A percentile compares a stretch with the other conserved stretches of the same genome.
These are phyloP conservation scores for Kokia cookei DNA, from an alignment of 441 rosid species.

Conservation along the genomic window DNA sequence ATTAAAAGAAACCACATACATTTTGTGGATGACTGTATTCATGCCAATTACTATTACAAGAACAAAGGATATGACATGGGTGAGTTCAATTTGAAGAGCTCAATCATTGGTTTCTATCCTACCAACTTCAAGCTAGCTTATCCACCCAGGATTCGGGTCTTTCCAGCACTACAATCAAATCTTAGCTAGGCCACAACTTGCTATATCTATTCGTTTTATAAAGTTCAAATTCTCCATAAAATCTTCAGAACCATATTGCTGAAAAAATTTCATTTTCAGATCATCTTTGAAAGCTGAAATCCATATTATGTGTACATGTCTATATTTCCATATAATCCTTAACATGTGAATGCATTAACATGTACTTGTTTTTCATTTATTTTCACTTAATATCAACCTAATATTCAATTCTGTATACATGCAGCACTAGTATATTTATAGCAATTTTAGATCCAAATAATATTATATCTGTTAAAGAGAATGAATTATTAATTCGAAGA, in stretches of 20 bases:
- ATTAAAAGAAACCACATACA: not conserved
- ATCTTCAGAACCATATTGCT: not conserved
- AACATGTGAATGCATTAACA: not conserved
- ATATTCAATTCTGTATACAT: not conserved
- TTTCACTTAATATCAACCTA: not conserved
- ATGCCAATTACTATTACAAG: not conserved
- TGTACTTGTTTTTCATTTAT: not conserved
- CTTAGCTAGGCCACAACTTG: not conserved
- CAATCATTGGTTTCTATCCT: not conserved
- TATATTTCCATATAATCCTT: not conserved
- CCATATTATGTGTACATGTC: not conserved
- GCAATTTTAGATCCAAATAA: not conserved
- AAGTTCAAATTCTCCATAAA: not conserved
- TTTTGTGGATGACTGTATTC: not conserved
- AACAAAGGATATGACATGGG: not conserved
- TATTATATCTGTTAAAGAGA: not conserved
- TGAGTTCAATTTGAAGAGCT: not conserved
- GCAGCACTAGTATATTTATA: not conserved
- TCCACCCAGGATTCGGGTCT: not conserved
- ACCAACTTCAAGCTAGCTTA: not conserved
- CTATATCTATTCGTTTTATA: not conserved
- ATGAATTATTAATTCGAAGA: not conserved
- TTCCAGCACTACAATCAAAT: not conserved
- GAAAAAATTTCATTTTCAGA: not conserved
- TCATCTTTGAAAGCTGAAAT: not conserved